Base-by-base conservation (phyloP, 1,284 basidiomycete species). In the Puccinia polysora region DNA sequence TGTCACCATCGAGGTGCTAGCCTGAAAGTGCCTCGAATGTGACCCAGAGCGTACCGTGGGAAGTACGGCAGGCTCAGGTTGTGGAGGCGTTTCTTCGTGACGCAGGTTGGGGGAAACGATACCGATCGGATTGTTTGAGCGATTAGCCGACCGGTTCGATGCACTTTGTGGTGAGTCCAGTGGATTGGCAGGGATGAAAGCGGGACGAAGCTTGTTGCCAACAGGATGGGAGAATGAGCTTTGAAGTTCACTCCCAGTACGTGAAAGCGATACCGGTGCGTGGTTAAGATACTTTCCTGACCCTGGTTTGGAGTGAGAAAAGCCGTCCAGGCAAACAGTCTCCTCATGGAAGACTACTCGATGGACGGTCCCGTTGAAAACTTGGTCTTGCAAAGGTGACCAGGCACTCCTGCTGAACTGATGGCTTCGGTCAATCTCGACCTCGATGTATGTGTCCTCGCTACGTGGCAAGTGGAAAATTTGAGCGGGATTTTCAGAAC, bases 281-380 rank as follows among this genome's bases (percentile, higher is more conserved):
- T 73, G 50, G 28, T 62, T 58, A 25, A 65, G 45, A 38, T 89
- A 82, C 0, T 83, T 82, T 0, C 84, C 83, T 18, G 93, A 95
- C 45, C 97, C 83, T 77, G 98, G 93, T 75, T 87, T 86, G 58
- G 86, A 86, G 73, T 90, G 82, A 10, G 84, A 78, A 62, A 78
- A 83, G n/a, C 95, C 95, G 77, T 98, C 96, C 18, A 98, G 83
- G 83, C 89, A 92, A 40, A 89, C 86, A 0, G 94, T 97, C 79
- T 90, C 88, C n/a, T 89, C 90, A 77, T 95, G 89, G 74, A 97
- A 83, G 65, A 94, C 86, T 23, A 99, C 94, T 73, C 96, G 86
- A 81, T 97, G 92, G 40, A 97, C 86, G 34, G 86, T 84, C 36
- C 93, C 95, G 36, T 55, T 58, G 25, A 73, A 65, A 6, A 85